Percentiles rank a stretch among this genome's conserved stretches.
Conservation (phyloP, 2,329 filamentous ascomycete species). For the Colletotrichum salicis region DNA sequence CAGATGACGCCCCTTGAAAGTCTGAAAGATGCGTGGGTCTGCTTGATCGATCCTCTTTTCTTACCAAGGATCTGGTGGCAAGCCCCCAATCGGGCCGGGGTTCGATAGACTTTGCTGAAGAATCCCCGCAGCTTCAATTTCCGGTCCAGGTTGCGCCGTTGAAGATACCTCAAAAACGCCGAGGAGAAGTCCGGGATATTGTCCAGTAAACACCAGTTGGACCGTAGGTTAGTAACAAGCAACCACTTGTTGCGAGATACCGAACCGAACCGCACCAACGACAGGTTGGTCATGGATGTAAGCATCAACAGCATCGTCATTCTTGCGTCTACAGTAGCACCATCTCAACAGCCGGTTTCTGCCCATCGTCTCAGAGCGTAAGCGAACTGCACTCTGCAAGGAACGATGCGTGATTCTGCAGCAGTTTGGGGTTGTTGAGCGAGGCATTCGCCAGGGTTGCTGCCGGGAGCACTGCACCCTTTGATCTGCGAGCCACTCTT, state of each 20-base stretch:
- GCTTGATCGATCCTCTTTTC: not conserved
- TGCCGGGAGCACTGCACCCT: constrained; percentile 4
- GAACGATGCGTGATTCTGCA: not conserved
- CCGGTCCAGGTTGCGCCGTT: constrained; percentile 8
- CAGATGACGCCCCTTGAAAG: not conserved
- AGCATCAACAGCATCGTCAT: not conserved
- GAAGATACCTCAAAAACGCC: not conserved
- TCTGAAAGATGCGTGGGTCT: constrained; percentile 8
- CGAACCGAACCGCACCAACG: not conserved
- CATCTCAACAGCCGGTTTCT: not conserved
- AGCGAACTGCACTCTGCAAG: not conserved
- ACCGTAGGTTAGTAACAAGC: not conserved
- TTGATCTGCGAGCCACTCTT: constrained; percentile 8
- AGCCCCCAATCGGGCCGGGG: not conserved
- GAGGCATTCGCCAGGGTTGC: constrained; percentile 4
- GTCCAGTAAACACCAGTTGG: not conserved
- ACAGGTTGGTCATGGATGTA: not conserved
- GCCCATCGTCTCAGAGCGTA: not conserved
- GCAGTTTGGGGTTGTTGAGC: not conserved
- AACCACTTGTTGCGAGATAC: not conserved
- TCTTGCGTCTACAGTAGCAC: not conserved
- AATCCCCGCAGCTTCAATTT: constrained; percentile 32
- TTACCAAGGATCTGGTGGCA: constrained; percentile 18
- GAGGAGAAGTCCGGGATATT: constrained; percentile 20
- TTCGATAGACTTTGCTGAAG: constrained; percentile 19